Conservation (phyloP, 2,329 filamentous ascomycete genomes). For the Eutypa lata region DNA sequence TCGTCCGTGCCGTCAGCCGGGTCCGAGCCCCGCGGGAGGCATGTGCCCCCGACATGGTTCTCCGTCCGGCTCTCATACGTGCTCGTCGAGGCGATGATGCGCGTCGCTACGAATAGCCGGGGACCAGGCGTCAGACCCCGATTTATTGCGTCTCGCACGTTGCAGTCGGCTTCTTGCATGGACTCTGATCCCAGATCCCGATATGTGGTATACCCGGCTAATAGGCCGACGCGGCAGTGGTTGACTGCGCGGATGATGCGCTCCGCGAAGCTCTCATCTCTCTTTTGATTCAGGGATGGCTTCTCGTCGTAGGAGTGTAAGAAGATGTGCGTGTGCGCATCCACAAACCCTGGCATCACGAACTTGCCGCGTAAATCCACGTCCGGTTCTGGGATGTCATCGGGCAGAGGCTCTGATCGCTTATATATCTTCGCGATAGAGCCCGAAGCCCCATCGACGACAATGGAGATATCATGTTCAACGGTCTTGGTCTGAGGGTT, state of each 20-base stretch:
- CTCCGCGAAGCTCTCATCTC: constrained; percentile 53
- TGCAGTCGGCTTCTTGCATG: constrained; percentile 43
- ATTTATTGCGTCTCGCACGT: constrained; percentile 47
- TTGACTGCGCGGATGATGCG: constrained; percentile 48
- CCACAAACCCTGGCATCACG: constrained; percentile 48
- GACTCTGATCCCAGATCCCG: constrained; percentile 50
- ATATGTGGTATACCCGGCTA: constrained; percentile 55
- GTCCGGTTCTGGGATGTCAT: neutral
- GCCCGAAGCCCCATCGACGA: constrained; percentile 36
- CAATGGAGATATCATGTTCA: constrained; percentile 38
- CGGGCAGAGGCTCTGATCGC: constrained; percentile 11
- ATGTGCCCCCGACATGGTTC: constrained; percentile 30
- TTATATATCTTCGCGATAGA: constrained; percentile 35
- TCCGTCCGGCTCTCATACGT: constrained; percentile 44
- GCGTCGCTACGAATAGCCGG: constrained; percentile 49
- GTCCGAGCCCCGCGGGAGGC: constrained; percentile 33
- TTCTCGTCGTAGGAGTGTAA: constrained; percentile 40
- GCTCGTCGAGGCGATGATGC: constrained; percentile 41
- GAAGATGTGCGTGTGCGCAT: constrained; percentile 51
- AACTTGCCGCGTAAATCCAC: constrained; percentile 50
- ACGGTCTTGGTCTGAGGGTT: constrained; percentile 41
- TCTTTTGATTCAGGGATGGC: constrained; percentile 38
- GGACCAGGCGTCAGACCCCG: constrained; percentile 48
- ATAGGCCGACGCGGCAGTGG: constrained; percentile 46
- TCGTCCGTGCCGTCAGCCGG: constrained; percentile 41